These are phyloP conservation scores for Rostrohypoxylon terebratum DNA, from an alignment of 495 filamentous ascomycete species.

Conservation along the genomic window DNA sequence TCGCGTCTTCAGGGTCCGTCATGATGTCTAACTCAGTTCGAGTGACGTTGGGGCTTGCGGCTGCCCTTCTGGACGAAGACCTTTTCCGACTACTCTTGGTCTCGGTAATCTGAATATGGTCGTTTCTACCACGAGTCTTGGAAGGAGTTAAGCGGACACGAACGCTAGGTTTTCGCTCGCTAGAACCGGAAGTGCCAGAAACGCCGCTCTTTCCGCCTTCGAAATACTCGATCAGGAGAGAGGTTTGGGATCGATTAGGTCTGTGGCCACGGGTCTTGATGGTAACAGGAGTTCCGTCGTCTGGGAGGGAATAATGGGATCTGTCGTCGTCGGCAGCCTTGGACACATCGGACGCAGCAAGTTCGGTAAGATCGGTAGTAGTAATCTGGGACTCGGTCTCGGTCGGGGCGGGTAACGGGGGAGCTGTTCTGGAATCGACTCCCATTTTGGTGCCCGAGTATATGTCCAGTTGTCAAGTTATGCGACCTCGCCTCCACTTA, in stretches of 20 bases:
- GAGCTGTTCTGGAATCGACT: conserved; percentile 71
- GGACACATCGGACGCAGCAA: conserved; percentile 77
- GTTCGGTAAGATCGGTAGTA: conserved; percentile 64
- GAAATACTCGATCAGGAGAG: conserved; percentile 97
- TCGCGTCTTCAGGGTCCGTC: conserved; percentile 63
- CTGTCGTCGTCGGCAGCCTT: conserved; percentile 75
- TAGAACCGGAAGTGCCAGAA: conserved; percentile 50
- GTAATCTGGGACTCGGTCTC: conserved; percentile 72
- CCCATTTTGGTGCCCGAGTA: conserved; percentile 69
- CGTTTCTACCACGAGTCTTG: conserved; percentile 65
- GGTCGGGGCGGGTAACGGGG: conserved; percentile 80
- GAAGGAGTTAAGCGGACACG: conserved; percentile 94
- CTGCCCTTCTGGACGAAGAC: conserved; percentile 70
- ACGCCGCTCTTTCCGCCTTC: conserved; percentile 79
- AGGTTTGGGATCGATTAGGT: conserved; percentile 81
- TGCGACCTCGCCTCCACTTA: conserved; percentile 38
- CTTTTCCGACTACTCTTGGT: conserved; percentile 65
- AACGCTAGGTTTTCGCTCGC: conserved; percentile 82
- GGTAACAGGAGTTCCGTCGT: conserved; percentile 93
- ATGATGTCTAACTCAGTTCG: conserved; percentile 51
- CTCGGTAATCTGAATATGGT: conserved; percentile 86
- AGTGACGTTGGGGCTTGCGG: conserved; percentile 72
- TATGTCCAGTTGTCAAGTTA: conserved; percentile 37
- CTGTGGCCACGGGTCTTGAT: conserved; percentile 79
- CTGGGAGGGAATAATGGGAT: conserved; percentile 86